These are phyloP conservation scores for Iris pallida DNA, from an alignment of 116 monocot genomes.

Conservation along the genomic window DNA sequence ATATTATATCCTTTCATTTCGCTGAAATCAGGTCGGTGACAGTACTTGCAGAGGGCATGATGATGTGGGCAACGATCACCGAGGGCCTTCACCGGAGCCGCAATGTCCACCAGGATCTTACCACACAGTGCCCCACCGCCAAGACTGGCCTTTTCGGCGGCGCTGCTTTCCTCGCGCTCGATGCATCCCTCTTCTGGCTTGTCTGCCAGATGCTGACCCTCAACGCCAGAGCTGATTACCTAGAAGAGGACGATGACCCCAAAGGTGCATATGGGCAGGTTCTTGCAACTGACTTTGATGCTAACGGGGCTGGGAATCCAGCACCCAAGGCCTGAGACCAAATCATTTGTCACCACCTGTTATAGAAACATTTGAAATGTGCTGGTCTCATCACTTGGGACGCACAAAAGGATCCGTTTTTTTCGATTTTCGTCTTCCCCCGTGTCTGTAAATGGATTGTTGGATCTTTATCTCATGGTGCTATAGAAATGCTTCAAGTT, in stretches of 20 bases:
- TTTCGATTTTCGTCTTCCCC: no score
- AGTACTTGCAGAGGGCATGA: constrained; percentile 45
- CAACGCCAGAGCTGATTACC: constrained; percentile 66
- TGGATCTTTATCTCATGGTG: no score
- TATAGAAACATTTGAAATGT: no score
- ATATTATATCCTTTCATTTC: not conserved
- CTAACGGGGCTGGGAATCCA: constrained; percentile 13
- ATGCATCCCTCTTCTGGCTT: constrained; percentile 69
- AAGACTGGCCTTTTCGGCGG: constrained; percentile 89
- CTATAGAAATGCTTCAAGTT: no score
- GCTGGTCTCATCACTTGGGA: no score
- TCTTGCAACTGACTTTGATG: constrained; percentile 34
- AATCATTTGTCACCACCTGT: no score
- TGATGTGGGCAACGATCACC: constrained; percentile 69
- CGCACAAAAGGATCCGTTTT: no score
- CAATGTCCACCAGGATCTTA: constrained; percentile 46
- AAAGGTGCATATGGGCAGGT: constrained; percentile 73
- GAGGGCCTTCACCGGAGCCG: constrained; percentile 37
- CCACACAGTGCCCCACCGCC: constrained; percentile 50
- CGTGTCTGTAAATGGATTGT: no score
- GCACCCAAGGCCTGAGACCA: not conserved
- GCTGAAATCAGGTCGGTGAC: constrained; percentile 45
- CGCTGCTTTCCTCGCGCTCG: constrained; percentile 65
- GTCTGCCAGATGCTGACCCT: constrained; percentile 65
- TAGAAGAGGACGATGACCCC: constrained; percentile 49